Evolutionary conservation across 257 asterid genomes (phyloP).

Genomic region (Solanum piurae): DNA sequence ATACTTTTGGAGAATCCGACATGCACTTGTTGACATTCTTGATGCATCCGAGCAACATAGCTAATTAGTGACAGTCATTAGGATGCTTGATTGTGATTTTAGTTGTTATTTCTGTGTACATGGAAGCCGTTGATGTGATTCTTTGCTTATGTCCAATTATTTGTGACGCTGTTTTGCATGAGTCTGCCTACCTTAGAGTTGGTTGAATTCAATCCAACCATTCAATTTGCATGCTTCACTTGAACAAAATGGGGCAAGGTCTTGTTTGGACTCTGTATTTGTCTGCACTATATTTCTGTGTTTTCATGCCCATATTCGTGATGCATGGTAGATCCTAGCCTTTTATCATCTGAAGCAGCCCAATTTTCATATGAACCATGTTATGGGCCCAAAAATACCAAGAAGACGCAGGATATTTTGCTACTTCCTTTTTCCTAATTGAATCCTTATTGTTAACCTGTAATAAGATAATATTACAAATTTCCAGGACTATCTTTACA

Average conservation of each 20-base stretch:
- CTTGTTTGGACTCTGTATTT: neutral
- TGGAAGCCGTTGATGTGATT: neutral
- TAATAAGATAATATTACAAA: neutral
- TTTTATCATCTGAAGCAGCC: neutral
- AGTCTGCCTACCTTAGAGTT: neutral
- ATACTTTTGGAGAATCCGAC: neutral
- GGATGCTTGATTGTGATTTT: neutral
- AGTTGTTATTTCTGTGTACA: neutral
- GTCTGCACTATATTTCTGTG: neutral
- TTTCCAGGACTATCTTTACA: neutral
- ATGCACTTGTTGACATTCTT: neutral
- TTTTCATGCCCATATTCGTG: neutral
- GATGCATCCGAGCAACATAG: neutral
- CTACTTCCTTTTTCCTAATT: neutral
- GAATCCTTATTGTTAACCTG: neutral
- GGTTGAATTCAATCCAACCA: neutral
- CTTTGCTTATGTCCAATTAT: neutral
- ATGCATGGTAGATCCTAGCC: neutral
- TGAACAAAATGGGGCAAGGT: neutral
- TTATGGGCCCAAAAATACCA: neutral
- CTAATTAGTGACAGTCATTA: neutral
- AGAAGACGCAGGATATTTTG: neutral
- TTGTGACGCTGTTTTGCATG: neutral
- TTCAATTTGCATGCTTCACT: neutral
- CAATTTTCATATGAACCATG: neutral